Evolutionary conservation across 768 basidiomycete genomes (phyloP).

Genomic region (Coprinellus micaceus): DNA sequence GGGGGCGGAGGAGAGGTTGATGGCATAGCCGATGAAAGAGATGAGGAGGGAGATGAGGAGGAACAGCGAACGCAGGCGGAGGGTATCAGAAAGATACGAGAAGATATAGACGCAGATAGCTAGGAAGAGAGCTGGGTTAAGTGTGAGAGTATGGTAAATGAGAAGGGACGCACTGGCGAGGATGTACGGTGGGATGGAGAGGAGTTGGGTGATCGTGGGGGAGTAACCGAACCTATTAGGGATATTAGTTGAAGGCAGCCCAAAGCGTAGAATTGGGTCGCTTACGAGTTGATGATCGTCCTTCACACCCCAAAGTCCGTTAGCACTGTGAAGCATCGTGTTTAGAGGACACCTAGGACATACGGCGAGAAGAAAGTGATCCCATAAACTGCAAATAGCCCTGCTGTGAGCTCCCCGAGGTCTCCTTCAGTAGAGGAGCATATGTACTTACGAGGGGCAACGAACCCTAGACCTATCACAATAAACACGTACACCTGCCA

Average conservation of each 20-base stretch:
- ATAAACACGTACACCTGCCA: slow-evolving; percentile 69
- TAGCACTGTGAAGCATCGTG: background rate
- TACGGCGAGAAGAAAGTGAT: slow-evolving; percentile 71
- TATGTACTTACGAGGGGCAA: slow-evolving; percentile 59
- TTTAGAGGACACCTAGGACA: slow-evolving; percentile 22
- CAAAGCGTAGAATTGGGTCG: background rate
- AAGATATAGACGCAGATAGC: slow-evolving; percentile 52
- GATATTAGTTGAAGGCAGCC: background rate
- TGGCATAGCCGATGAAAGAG: slow-evolving; percentile 55
- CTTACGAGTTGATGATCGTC: slow-evolving; percentile 55
- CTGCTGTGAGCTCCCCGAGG: background rate
- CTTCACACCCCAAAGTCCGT: slow-evolving; percentile 25
- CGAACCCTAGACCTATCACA: slow-evolving; percentile 54
- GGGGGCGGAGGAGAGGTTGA: slow-evolving; percentile 55
- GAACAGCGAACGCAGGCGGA: slow-evolving; percentile 54
- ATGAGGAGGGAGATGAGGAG: slow-evolving; percentile 48
- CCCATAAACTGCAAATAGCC: slow-evolving; percentile 48
- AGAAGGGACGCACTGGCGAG: slow-evolving; percentile 46
- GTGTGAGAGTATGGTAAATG: background rate
- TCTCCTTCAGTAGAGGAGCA: background rate
- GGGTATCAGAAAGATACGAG: slow-evolving; percentile 56
- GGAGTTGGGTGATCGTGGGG: slow-evolving; percentile 54
- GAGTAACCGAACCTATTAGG: slow-evolving; percentile 53
- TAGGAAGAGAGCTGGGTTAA: slow-evolving; percentile 17
- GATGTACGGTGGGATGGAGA: slow-evolving; percentile 67